Conservation (phyloP, 164 flowering plant genomes). For the Tinospora cordifolia region DNA sequence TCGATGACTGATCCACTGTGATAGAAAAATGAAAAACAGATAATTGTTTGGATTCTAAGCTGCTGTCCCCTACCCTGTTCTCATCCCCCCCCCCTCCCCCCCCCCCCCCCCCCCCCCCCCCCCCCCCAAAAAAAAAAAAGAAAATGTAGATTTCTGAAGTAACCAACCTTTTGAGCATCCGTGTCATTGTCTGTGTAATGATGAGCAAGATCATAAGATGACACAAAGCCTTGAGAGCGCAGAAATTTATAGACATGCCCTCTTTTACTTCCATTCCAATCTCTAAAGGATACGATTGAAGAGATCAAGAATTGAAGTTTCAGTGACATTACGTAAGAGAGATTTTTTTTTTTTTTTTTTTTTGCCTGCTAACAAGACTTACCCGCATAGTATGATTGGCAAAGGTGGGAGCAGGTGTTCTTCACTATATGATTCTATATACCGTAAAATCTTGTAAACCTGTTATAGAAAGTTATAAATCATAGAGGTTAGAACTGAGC, state of each 20-base stretch:
- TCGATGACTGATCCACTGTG: slow-evolving; percentile 29
- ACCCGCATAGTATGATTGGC: slow-evolving; percentile 28
- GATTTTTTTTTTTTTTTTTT: background rate
- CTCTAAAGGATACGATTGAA: slow-evolving; percentile 9
- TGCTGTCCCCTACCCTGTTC: background rate
- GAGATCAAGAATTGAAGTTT: background rate
- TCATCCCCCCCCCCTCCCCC: background rate
- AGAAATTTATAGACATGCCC: slow-evolving; percentile 28
- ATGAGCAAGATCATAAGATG: slow-evolving; percentile 28
- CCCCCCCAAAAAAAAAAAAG: background rate
- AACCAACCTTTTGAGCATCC: slow-evolving; percentile 20
- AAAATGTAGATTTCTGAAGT: background rate
- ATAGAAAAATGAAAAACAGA: background rate
- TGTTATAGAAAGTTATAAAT: background rate
- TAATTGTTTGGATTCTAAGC: background rate
- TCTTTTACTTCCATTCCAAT: slow-evolving; percentile 29
- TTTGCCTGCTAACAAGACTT: slow-evolving; percentile 2
- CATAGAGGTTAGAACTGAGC: background rate
- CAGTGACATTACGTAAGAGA: background rate
- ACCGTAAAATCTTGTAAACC: slow-evolving; percentile 26
- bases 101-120: background rate
- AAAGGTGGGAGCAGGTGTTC: slow-evolving; percentile 17
- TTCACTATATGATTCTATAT: slow-evolving; percentile 18
- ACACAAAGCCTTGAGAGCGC: slow-evolving; percentile 26
- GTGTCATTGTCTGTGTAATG: slow-evolving; percentile 15